Conservation (phyloP, 495 filamentous ascomycete genomes). For the Platismatia glauca region DNA sequence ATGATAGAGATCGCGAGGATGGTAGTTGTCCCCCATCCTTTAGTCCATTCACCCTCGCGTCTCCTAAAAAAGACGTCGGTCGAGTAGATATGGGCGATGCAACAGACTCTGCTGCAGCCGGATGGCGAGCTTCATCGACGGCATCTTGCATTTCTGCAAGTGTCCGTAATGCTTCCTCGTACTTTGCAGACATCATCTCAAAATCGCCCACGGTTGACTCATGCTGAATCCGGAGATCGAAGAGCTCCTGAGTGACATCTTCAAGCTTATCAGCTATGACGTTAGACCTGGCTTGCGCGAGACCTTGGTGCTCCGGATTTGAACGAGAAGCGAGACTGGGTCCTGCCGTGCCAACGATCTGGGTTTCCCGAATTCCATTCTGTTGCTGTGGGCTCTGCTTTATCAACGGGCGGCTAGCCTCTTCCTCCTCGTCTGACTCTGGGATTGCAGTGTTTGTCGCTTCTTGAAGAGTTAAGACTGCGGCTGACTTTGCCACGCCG, state of each 20-base stretch:
- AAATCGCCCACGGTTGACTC: constrained; percentile 75
- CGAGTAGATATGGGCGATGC: constrained; percentile 50
- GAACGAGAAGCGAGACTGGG: constrained; percentile 22
- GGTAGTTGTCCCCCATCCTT: constrained; percentile 71
- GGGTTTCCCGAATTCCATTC: constrained; percentile 23
- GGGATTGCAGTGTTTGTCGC: constrained; percentile 46
- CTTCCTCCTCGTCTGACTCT: constrained; percentile 42
- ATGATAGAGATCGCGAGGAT: constrained; percentile 90
- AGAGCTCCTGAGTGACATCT: constrained; percentile 81
- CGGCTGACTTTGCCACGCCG: constrained; percentile 16
- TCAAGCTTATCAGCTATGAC: constrained; percentile 91
- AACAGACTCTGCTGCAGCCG: constrained; percentile 44
- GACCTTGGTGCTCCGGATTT: constrained; percentile 49
- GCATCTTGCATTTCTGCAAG: constrained; percentile 78
- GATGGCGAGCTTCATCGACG: constrained; percentile 72
- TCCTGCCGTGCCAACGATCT: constrained; percentile 25
- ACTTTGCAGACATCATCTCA: constrained; percentile 76
- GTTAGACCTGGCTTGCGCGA: constrained; percentile 58
- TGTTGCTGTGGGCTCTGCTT: constrained; percentile 7
- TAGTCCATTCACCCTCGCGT: constrained; percentile 63
- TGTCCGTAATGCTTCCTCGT: constrained; percentile 76
- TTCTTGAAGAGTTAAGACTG: constrained; percentile 36
- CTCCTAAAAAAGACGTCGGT: constrained; percentile 88
- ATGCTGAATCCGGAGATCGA: constrained; percentile 83
- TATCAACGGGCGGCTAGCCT: not conserved